These are phyloP conservation scores for Aspergillus biplanus DNA, from an alignment of 495 filamentous ascomycete species.

Conservation along the genomic window DNA sequence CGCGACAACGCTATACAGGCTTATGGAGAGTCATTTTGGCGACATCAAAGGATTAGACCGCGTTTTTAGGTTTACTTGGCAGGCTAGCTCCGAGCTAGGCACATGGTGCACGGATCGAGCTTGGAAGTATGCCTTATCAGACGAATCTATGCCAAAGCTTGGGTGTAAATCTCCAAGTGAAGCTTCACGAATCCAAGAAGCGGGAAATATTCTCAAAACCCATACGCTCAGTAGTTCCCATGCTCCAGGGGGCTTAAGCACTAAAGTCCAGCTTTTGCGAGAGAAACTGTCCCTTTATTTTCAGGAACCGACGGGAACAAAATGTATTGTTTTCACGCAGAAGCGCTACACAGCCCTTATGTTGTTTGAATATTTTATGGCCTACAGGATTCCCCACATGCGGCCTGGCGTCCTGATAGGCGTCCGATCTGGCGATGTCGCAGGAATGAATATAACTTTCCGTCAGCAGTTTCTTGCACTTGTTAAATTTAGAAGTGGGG, in stretches of 20 bases:
- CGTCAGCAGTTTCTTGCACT: constrained; percentile 77
- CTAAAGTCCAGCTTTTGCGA: constrained; percentile 71
- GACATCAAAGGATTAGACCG: constrained; percentile 59
- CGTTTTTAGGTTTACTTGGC: constrained; percentile 59
- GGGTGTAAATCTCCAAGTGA: constrained; percentile 51
- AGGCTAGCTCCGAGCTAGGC: constrained; percentile 71
- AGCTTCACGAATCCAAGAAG: constrained; percentile 60
- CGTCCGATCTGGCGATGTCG: constrained; percentile 46
- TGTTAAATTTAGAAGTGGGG: constrained; percentile 75
- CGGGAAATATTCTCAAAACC: constrained; percentile 56
- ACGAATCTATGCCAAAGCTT: constrained; percentile 65
- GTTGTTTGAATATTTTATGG: constrained; percentile 65
- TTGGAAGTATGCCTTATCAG: constrained; percentile 73
- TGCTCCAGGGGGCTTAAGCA: constrained; percentile 56
- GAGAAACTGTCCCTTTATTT: constrained; percentile 62
- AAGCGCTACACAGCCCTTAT: constrained; percentile 76
- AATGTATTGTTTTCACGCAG: constrained; percentile 89
- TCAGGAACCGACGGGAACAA: constrained; percentile 54
- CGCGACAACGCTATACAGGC: constrained; percentile 65
- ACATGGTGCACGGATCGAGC: constrained; percentile 84
- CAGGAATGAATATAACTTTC: constrained; percentile 65
- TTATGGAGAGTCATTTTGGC: constrained; percentile 59
- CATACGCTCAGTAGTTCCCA: constrained; percentile 53
- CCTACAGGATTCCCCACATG: constrained; percentile 60
- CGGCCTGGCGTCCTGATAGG: constrained; percentile 71